Conservation (phyloP, 1,284 basidiomycete genomes). For the Naganishia sp. region DNA sequence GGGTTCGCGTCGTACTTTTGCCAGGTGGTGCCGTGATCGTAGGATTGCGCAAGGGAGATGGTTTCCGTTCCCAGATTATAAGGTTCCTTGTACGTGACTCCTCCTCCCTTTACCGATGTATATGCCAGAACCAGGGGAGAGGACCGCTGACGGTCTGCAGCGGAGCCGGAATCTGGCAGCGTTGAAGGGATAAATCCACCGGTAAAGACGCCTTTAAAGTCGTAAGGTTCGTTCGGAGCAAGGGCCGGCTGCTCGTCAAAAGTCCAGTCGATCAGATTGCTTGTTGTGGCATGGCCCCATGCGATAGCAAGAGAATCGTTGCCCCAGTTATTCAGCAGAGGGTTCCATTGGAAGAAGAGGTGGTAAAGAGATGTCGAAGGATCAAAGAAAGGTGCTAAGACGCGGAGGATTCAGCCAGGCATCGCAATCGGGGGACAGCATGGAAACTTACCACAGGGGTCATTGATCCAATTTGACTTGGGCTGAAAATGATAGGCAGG, state of each 20-base stretch:
- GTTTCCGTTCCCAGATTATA: conserved; percentile 35
- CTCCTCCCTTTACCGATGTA: conserved; percentile 13
- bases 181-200: conserved; percentile 34
- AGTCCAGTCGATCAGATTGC: conserved; percentile 35
- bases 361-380: conserved; percentile 34
- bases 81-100: conserved; percentile 12
- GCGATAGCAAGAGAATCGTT: conserved; percentile 30
- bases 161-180: background rate
- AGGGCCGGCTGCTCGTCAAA: conserved; percentile 29
- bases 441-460: conserved; percentile 12
- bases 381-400: conserved; percentile 33
- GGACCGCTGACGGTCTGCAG: background rate
- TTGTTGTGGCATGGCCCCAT: conserved; percentile 37
- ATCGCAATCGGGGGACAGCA: background rate
- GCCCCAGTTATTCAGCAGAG: conserved; percentile 33
- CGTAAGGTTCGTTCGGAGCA: conserved; percentile 32
- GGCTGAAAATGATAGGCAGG: conserved; percentile 23
- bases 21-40: conserved; percentile 37
- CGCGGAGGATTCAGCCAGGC: background rate
- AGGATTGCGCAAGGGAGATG: conserved; percentile 32
- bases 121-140: conserved; percentile 12
- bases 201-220: conserved; percentile 36
- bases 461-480: conserved; percentile 23
- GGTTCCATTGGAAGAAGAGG: conserved; percentile 40
- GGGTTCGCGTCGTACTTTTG: conserved; percentile 34